Percentiles rank a stretch among this genome's conserved stretches.
Evolutionary conservation across 495 filamentous ascomycete genomes (phyloP).

Genomic region (Hypomontagnella monticulosa): DNA sequence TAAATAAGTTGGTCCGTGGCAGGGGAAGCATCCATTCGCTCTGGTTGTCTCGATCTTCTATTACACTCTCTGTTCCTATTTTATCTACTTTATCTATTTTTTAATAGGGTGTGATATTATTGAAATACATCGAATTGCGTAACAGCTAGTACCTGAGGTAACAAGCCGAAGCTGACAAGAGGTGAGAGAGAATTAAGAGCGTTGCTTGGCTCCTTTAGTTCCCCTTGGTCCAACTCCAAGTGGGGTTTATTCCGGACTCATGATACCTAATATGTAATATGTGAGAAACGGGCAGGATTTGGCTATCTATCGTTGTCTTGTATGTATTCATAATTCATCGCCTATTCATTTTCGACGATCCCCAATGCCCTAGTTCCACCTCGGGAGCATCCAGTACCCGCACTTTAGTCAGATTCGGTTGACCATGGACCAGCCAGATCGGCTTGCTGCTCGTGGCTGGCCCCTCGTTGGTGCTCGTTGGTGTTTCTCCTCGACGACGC

Average conservation of each 20-base stretch:
- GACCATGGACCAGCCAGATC: constrained; percentile 39
- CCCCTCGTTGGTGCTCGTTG: constrained; percentile 21
- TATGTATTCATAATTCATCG: constrained; percentile 34
- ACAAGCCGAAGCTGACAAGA: constrained; percentile 31
- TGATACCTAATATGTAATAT: constrained; percentile 15
- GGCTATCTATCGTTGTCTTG: constrained; percentile 37
- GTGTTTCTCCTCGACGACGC: constrained; percentile 39
- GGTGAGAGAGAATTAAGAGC: constrained; percentile 11
- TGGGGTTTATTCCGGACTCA: constrained; percentile 39
- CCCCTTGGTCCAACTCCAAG: constrained; percentile 31
- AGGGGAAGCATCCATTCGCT: constrained; percentile 30
- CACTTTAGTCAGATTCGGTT: constrained; percentile 45
- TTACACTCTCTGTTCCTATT: constrained; percentile 9
- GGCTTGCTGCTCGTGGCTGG: constrained; percentile 12
- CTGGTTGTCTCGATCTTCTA: constrained; percentile 22
- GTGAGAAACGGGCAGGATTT: constrained; percentile 35
- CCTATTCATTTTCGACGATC: constrained; percentile 39
- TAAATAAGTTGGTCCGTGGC: constrained; percentile 33
- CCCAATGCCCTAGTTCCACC: constrained; percentile 39
- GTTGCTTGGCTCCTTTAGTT: constrained; percentile 18
- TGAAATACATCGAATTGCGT: constrained; percentile 7
- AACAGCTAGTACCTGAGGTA: constrained; percentile 4
- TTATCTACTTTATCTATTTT: neutral
- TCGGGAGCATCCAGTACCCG: constrained; percentile 46
- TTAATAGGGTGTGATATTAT: constrained; percentile 34